Base-by-base conservation (phyloP, 2,329 filamentous ascomycete genomes). In the Scedosporium dehoogii region DNA sequence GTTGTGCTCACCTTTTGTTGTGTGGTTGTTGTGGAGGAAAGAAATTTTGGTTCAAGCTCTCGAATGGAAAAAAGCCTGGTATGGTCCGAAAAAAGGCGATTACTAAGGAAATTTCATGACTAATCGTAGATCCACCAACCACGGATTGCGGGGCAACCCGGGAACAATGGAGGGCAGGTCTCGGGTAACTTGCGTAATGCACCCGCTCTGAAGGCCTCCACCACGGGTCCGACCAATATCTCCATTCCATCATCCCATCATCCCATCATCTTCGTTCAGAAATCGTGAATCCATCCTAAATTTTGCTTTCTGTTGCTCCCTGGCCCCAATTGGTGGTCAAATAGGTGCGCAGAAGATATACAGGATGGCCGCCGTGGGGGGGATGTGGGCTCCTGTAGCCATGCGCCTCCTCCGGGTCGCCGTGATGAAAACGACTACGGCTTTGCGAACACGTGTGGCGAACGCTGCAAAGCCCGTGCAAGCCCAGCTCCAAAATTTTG, bases 361-460 rank as follows among this genome's bases (percentile, higher is more conserved):
- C 72, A 79, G 67, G 66, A 85, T 85, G 83, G 78, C 78, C 74
- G 79, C 81, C 71, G 72, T 74, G 71, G 81, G 80, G 77, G 81
- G 80, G 74, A 76, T 84, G 72, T 83, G 79, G 82, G 82, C 78
- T 69, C 80, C 81, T 64, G 75, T 77, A 71, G 79, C 81, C 75
- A 73, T 84, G 71, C 80, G 81, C 72, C 73, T 81, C 68, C 75
- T 84, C 69, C 79, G 81, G 70, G 76, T 75, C 67, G 79, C 82
- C 70, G 74, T 80, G 70, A 73, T 74, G 59, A 81, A 78, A 68
- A 78, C 81, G 69, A 77, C 78, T 64, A 79, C 80, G 66, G 73
- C 78, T 67, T 73, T 85, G 63, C 80, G 81, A 66, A 74, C 72
- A 68, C 83, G 81, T 67, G 67, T 85, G 64, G 74, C 74, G 23